A percentile compares a stretch with the other conserved stretches of the same genome.
Evolutionary conservation across 2,329 filamentous ascomycete genomes (phyloP).

Genomic region (Ceratocystis eucalypticola): DNA sequence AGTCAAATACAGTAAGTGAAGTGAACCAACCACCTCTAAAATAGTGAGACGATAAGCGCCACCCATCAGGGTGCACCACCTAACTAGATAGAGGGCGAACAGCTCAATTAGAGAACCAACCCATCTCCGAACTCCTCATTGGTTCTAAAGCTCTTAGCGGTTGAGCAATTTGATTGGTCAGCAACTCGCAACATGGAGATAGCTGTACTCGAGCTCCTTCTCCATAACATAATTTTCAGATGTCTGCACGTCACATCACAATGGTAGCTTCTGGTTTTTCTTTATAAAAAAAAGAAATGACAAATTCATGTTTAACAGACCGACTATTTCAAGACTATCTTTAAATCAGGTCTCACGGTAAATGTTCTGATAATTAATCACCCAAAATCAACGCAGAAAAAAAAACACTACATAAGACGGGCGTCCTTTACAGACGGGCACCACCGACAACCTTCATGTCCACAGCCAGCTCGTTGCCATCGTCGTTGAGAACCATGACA

Average conservation of each 20-base stretch:
- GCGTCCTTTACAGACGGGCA: constrained; percentile 46
- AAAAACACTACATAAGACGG: not conserved
- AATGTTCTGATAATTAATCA: constrained; percentile 12
- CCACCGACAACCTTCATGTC: constrained; percentile 98
- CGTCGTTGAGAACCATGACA: constrained; percentile 88
- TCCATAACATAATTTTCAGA: too few relatives aligned
- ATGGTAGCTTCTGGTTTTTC: too few relatives aligned
- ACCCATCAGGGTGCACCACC: not conserved
- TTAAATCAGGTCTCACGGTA: constrained; percentile 6
- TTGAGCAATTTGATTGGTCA: not conserved
- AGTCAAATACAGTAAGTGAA: not conserved
- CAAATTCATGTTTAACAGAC: constrained; percentile 6
- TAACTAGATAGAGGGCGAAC: not conserved
- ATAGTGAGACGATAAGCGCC: not conserved
- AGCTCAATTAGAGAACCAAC: not conserved
- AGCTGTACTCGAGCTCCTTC: not conserved
- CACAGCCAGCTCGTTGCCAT: constrained; percentile 85
- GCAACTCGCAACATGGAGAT: too few relatives aligned
- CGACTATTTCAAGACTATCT: constrained; percentile 8
- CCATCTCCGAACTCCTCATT: too few relatives aligned
- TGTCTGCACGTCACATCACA: too few relatives aligned
- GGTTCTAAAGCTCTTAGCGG: too few relatives aligned
- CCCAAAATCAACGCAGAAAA: constrained; percentile 13
- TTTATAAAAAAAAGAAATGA: not conserved
- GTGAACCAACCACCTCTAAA: not conserved